Base-by-base conservation (phyloP, 257 asterid genomes). In the Solanum piurae region DNA sequence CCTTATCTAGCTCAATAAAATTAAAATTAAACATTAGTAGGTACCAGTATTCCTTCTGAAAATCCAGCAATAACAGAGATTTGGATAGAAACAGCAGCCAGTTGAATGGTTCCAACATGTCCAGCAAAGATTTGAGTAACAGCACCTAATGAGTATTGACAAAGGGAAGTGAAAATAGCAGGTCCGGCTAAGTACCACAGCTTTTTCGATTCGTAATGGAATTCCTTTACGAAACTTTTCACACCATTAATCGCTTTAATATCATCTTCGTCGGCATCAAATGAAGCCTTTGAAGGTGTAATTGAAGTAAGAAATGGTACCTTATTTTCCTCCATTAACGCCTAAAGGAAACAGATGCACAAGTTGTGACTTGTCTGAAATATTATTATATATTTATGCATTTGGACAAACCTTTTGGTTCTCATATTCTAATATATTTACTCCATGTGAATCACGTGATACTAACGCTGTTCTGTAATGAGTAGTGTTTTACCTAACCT, bases 61-160 rank as follows among this genome's bases (percentile, higher is more conserved):
- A 83, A 44, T 71, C 89, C 89, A 49, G 87, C 83, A 83, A 83
- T 87, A 36, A 87, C 72, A 16, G 83, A 69, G 73, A 64, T 83
- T 25, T 87, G 87, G 20, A 87, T 38, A 52, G 89, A 68, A 55
- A 87, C 83, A 37, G 89, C 87, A 13, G 89, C 89, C 58, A 87
- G 89, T 68, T 82, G 71, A 83, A 87, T 69, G 23, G 86, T 69
- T 3, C 89, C 89, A 16, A 87, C 49, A 62, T 87, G 86, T 8
- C 86, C 89, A 25, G 86, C 86, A 55, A 64, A 87, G 55, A 87
- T 49, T 37, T 87, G 87, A 82, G 89, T 46, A 7, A 16, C 40
- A 86, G 89, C 82, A 7, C 89, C 86, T 10, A 82, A 7, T n/a
- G 89, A 80, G 16, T 80, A 87, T 18, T 87, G 89, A 7, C 79